Evolutionary conservation across 1,284 basidiomycete genomes (phyloP), one percentile per base, ranked within the genome.

Genomic region (Ceratobasidium sp.): DNA sequence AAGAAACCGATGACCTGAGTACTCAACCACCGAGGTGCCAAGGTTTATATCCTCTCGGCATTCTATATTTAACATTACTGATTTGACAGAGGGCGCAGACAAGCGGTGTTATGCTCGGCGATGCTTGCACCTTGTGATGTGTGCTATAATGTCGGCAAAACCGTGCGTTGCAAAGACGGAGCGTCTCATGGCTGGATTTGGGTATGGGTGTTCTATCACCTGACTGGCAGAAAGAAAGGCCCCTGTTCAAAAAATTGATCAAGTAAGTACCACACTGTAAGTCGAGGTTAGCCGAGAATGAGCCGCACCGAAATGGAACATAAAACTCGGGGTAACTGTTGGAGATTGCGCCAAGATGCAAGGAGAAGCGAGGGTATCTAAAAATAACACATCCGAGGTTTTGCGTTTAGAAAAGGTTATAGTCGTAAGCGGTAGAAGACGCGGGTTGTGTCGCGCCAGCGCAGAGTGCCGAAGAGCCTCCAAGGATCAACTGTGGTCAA

Each of bases 381-480:
- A 48, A 48, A 50, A 62, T 62, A 62, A n/a, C 60, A 14, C 28
- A 12, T 50, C 60, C 60, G 60, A 62, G 60, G 60, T 62, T 62
- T 50, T 62, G 46, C 45, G 32, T 18, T 21, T 57, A 57, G 53
- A 57, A 5, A 18, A 57, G 53, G 8, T 8, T 39, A n/a, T 34
- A 34, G 39, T 39, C n/a, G 53, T 39, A 23, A 4, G 21, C 32
- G 14, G 53, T 12, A 60, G 39, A 43, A 12, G 1, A 21, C 12
- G 58, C 28, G n/a, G n/a, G n/a, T n/a, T n/a, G n/a, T n/a, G 12
- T 60, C 36, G 58, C 39, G 58, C 39, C 14, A 26, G 45, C 39
- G 14, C 23, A 21, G 39, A 26, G 23, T 23, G 36, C 39, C 26
- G 58, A 57, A 39, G 52, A 53, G 52, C 28, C 52, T 32, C 39